These are phyloP conservation scores for Sphaerulina musiva DNA, from an alignment of 2,329 filamentous ascomycete species.

Conservation along the genomic window DNA sequence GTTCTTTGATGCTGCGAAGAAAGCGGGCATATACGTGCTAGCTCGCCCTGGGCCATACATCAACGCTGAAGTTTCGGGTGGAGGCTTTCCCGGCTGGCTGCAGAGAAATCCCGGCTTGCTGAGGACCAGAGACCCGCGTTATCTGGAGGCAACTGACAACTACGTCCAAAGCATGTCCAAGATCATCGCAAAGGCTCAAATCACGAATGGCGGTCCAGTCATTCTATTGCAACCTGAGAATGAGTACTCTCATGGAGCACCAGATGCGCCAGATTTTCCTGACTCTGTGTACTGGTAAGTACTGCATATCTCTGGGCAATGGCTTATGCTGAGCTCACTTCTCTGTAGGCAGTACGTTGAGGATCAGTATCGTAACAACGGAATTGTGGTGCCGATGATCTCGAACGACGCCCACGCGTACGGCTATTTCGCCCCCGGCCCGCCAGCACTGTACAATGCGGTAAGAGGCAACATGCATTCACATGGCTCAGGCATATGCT, in stretches of 20 bases:
- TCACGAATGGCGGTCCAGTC: slow-evolving; percentile 74
- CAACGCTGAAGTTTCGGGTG: slow-evolving; percentile 69
- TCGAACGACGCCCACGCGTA: slow-evolving; percentile 62
- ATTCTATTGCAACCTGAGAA: slow-evolving; percentile 78
- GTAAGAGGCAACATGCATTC: slow-evolving; percentile 40
- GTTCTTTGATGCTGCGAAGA: slow-evolving; percentile 67
- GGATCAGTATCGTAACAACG: slow-evolving; percentile 59
- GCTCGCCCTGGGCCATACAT: slow-evolving; percentile 51
- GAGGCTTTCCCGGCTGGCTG: slow-evolving; percentile 76
- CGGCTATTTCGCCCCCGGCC: slow-evolving; percentile 60
- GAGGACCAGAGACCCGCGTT: slow-evolving; percentile 57
- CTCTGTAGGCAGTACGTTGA: slow-evolving; percentile 43
- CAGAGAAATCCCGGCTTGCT: slow-evolving; percentile 60
- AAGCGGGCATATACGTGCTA: slow-evolving; percentile 70
- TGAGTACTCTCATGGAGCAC: slow-evolving; percentile 57
- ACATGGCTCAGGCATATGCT: slow-evolving; percentile 31
- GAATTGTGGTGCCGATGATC: slow-evolving; percentile 67
- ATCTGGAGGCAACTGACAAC: slow-evolving; percentile 59
- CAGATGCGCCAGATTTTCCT: slow-evolving; percentile 51
- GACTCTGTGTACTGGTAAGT: slow-evolving; percentile 58
- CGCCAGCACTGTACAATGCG: slow-evolving; percentile 37
- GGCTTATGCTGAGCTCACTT: background rate
- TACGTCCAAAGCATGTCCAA: slow-evolving; percentile 58
- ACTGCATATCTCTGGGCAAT: no score
- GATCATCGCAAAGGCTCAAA: slow-evolving; percentile 67